Conservation (phyloP, 1,284 basidiomycete species). For the Ustilago curta region DNA sequence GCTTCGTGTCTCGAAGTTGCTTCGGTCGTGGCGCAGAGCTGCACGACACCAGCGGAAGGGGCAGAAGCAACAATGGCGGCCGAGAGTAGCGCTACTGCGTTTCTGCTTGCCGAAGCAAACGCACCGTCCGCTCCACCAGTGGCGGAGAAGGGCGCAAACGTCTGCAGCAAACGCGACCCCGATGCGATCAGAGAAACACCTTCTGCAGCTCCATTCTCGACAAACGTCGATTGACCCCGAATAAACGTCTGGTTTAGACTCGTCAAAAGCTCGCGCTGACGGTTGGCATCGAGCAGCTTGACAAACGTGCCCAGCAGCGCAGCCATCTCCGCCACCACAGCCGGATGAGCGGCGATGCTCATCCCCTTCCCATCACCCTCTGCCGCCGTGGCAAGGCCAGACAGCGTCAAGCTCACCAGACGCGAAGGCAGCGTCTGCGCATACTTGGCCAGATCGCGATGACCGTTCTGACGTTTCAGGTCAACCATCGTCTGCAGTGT, state of each 20-base stretch:
- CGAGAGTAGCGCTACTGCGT: slow-evolving; percentile 30
- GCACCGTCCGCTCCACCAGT: no score
- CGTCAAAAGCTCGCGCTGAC: slow-evolving; percentile 47
- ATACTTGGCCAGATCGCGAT: slow-evolving; percentile 53
- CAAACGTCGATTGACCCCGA: slow-evolving; percentile 6
- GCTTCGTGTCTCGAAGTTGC: slow-evolving; percentile 20
- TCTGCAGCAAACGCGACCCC: slow-evolving; percentile 6
- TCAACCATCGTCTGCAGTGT: slow-evolving; percentile 63
- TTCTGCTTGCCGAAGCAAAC: slow-evolving; percentile 14
- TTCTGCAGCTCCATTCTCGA: neutral
- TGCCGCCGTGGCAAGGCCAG: slow-evolving; percentile 12
- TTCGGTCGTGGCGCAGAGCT: neutral
- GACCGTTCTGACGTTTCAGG: slow-evolving; percentile 46
- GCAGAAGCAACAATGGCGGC: slow-evolving; percentile 38
- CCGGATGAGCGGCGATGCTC: slow-evolving; percentile 42
- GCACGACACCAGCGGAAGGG: slow-evolving; percentile 21
- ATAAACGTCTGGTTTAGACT: slow-evolving; percentile 47
- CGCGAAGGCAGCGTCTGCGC: slow-evolving; percentile 50
- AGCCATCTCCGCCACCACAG: slow-evolving; percentile 53
- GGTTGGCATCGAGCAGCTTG: slow-evolving; percentile 34
- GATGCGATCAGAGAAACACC: slow-evolving; percentile 12
- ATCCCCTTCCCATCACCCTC: neutral
- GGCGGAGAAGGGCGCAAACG: slow-evolving; percentile 1
- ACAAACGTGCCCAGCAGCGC: slow-evolving; percentile 53
- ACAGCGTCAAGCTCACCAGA: slow-evolving; percentile 45